Evolutionary conservation across 352 stramenopile species (phyloP).

Genomic region (Pythium insidiosum): DNA sequence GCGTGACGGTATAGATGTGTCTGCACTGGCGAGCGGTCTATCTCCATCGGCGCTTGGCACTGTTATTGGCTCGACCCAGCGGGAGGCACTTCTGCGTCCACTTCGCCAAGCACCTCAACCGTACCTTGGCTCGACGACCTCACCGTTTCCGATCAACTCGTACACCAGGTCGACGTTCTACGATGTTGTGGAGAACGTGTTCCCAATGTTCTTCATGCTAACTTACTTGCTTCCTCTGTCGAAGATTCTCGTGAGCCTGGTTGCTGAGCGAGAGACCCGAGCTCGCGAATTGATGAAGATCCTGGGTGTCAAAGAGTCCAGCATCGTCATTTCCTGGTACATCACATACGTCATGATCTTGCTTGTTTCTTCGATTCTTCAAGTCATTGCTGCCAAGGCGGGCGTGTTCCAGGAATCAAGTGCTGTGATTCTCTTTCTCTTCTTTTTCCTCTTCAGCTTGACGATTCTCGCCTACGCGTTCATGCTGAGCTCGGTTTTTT

Average conservation of each 20-base stretch:
- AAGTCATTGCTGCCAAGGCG: conserved; percentile 27
- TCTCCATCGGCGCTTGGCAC: too few relatives aligned
- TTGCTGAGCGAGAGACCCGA: conserved; percentile 70
- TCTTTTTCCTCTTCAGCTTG: conserved; percentile 27
- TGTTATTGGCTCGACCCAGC: too few relatives aligned
- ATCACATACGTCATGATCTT: conserved; percentile 85
- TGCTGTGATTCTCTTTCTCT: conserved; percentile 18
- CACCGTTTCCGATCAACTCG: conserved; percentile 13
- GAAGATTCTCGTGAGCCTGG: conserved; percentile 54
- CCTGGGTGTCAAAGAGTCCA: conserved; percentile 78
- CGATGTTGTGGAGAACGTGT: conserved; percentile 22
- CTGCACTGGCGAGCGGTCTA: too few relatives aligned
- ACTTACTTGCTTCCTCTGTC: conserved; percentile 64
- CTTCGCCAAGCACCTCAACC: conserved; percentile 17
- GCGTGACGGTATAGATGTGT: neutral
- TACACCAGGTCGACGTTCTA: conserved; percentile 29
- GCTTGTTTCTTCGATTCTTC: conserved; percentile 44
- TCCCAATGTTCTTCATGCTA: conserved; percentile 71
- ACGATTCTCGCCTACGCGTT: conserved; percentile 21
- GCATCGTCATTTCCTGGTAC: conserved; percentile 66
- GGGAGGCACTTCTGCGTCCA: conserved; percentile 4
- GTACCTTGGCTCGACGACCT: conserved; percentile 1
- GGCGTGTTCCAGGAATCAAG: conserved; percentile 21
- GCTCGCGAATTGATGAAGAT: conserved; percentile 77
- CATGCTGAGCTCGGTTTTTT: conserved; percentile 24